Evolutionary conservation across 2,329 filamentous ascomycete species (phyloP).

Genomic region (Exutisphaerella laricina): DNA sequence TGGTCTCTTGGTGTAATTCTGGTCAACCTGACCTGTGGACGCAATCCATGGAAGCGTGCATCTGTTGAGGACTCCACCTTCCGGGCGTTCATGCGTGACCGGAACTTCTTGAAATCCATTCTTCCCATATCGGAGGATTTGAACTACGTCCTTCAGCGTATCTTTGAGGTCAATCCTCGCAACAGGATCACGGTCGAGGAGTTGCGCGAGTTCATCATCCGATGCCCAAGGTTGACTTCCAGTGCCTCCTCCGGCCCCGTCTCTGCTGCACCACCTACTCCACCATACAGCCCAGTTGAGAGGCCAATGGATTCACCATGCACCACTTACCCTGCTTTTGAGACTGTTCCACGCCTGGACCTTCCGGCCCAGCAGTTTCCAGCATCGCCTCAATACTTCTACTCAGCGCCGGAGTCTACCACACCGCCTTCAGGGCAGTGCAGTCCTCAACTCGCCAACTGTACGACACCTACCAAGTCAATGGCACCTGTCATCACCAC

Average conservation of each 20-base stretch:
- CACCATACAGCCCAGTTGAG: conserved; percentile 40
- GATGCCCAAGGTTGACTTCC: conserved; percentile 74
- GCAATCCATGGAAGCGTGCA: conserved; percentile 98
- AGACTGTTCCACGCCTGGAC: conserved; percentile 27
- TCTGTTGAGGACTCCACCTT: conserved; percentile 92
- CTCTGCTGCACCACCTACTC: conserved; percentile 38
- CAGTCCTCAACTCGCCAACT: conserved; percentile 26
- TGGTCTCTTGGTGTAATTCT: conserved; percentile 98
- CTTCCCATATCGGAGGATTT: conserved; percentile 85
- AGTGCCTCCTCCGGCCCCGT: conserved; percentile 38
- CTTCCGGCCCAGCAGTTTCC: conserved; percentile 28
- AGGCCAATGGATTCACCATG: conserved; percentile 25
- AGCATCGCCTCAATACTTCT: conserved; percentile 3
- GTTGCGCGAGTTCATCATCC: conserved; percentile 68
- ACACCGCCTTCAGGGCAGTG: conserved; percentile 25
- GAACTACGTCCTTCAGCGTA: conserved; percentile 76
- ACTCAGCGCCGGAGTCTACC: conserved; percentile 15
- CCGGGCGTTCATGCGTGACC: conserved; percentile 78
- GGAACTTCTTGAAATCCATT: conserved; percentile 85
- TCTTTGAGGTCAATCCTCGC: conserved; percentile 81
- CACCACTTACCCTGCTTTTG: conserved; percentile 11
- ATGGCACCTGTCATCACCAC: conserved; percentile 16
- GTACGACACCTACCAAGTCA: conserved; percentile 24
- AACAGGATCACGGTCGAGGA: conserved; percentile 77
- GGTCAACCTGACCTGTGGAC: conserved; percentile 94